Percentiles rank a stretch among this genome's conserved stretches.
Evolutionary conservation across 306 rosid genomes (phyloP).

Genomic region (Casuarina cunninghamiana): DNA sequence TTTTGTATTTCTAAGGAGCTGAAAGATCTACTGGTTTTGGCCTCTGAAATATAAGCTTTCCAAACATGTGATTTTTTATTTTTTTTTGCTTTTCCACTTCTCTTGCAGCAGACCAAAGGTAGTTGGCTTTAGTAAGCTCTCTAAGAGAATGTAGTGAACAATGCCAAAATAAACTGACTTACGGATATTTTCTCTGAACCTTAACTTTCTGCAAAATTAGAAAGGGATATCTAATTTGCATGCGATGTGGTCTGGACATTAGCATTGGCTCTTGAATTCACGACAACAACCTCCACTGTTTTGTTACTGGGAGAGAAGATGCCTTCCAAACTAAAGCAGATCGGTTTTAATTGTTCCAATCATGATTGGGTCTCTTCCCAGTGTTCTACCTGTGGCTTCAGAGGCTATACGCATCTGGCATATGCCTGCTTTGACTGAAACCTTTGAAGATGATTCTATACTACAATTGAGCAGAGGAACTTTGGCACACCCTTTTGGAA

Average conservation of each 20-base stretch:
- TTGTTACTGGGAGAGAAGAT: neutral
- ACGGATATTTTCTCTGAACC: neutral
- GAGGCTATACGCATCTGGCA: neutral
- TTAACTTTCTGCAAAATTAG: neutral
- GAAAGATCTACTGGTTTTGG: constrained; percentile 4
- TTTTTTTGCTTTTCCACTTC: neutral
- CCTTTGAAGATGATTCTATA: constrained; percentile 15
- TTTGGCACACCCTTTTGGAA: too few species aligned
- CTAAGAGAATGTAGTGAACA: neutral
- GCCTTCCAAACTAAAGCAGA: neutral
- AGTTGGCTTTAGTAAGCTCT: neutral
- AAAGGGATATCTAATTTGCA: neutral
- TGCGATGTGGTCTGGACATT: neutral
- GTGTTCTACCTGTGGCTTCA: neutral
- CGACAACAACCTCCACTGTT: neutral
- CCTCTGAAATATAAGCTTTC: neutral
- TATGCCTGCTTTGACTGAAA: constrained; percentile 13
- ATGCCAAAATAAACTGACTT: neutral
- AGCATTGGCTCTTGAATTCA: neutral
- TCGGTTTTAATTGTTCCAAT: neutral
- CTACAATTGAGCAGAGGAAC: neutral
- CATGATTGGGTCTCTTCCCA: neutral
- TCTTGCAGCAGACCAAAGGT: neutral
- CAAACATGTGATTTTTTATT: neutral
- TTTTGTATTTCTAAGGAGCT: neutral